Evolutionary conservation across 768 basidiomycete genomes (phyloP).

Genomic region (Chiua virens): DNA sequence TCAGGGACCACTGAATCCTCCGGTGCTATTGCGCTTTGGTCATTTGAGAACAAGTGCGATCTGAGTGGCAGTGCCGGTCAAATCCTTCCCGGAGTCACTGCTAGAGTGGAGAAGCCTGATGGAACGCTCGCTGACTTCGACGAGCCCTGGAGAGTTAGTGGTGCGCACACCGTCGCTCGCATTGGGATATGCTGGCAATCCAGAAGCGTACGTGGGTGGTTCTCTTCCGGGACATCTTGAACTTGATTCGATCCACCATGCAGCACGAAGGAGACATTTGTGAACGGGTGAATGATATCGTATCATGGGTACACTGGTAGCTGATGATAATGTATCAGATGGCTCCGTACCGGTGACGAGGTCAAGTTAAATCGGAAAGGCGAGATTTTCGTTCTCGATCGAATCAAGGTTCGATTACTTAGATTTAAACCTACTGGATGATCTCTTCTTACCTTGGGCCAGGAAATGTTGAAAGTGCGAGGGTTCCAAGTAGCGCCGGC

Average conservation of each 20-base stretch:
- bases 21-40: too few species aligned
- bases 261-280: constrained; percentile 65
- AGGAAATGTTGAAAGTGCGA: constrained; percentile 75
- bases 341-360: constrained; percentile 73
- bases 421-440: neutral
- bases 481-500: constrained; percentile 62
- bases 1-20: constrained; percentile 66
- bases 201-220: constrained; percentile 45
- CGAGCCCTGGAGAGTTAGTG: constrained; percentile 48
- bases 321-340: constrained; percentile 35
- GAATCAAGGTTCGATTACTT: constrained; percentile 55
- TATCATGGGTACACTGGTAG: neutral
- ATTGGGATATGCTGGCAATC: constrained; percentile 56
- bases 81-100: constrained; percentile 51
- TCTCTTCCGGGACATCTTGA: neutral
- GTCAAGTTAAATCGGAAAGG: constrained; percentile 60
- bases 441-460: neutral
- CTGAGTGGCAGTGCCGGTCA: constrained; percentile 44
- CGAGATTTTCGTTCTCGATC: constrained; percentile 70
- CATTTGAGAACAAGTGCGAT: too few species aligned
- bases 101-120: constrained; percentile 57
- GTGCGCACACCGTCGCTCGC: constrained; percentile 49
- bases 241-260: constrained; percentile 8
- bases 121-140: constrained; percentile 55
- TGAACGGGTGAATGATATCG: constrained; percentile 39